Base-by-base conservation (phyloP, 2,329 filamentous ascomycete genomes). In the Ascocoryne sarcoides region DNA sequence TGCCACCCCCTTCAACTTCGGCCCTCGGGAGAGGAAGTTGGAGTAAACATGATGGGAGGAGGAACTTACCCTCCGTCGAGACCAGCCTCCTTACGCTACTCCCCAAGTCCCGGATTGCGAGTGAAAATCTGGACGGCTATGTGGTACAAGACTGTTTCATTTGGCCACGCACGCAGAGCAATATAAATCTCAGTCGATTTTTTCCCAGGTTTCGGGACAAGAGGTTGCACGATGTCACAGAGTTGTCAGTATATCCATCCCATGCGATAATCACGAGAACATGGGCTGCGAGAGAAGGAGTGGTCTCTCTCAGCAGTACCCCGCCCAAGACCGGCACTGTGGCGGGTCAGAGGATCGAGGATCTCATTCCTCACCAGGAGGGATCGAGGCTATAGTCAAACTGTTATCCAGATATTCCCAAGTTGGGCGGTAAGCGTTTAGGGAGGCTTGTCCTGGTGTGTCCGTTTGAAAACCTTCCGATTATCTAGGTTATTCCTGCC, bases 261-360 rank as follows among this genome's bases (percentile, higher is more conserved):
- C 53, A 52, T 51, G 49, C 51, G 49, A 54, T 44, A 39, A 47
- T 56, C 53, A 53, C 52, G 54, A 54, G 48, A 53, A 49, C 38
- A 36, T 39, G 20, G 38, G 39, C 38, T 36, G 43, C 47, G 44
- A 48, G 16, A 35, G 30, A 8, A 18, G 16, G 32, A 19, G 8
- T 19, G 8, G n/a, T 19, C 30, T 14, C 8, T 16, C 5, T n/a
- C 30, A 7, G 9, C 19, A 19, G n/a, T 16, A n/a, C 23, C 36
- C 32, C 32, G 19, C 32, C 5, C 7, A 35, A 7, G 12, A 19
- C 16, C 32, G 20, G 15, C 16, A 35, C 19, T 20, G 17, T 35
- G 16, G 15, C 32, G n/a, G 12, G n/a, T 12, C n/a, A 15, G 39
- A 44, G 40, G 42, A 44, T 47, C 43, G 32, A 35, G 21, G 28